Evolutionary conservation across 2,329 filamentous ascomycete genomes (phyloP), one percentile per base, ranked within the genome.

Genomic region (Aspergillus caelatus): DNA sequence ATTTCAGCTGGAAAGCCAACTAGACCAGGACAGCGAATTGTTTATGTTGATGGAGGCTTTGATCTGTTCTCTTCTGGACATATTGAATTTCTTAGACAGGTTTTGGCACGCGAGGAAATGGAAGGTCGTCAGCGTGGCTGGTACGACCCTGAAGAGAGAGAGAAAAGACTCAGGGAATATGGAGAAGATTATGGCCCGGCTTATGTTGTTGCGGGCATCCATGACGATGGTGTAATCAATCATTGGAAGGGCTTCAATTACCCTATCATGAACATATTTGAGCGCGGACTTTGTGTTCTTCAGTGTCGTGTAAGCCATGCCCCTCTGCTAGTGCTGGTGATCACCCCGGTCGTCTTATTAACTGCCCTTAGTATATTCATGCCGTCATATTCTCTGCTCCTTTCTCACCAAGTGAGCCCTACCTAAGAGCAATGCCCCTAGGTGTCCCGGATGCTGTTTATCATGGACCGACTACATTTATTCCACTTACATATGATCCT

Each of bases 261-360:
- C 76, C 95, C 95, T 30, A 98, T 99, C 81, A 99, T 99, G 95
- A 99, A 98, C 82, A 94, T 97, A 62, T 97, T 94, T 73, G 95
- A 99, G 83, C 90, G 95, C 48, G 94, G 94, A 1, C 88, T 99
- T 26, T 99, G 95, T 76, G 94, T 98, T 34, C 82, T 98, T 66
- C 95, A 99, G 75, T 99, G 95, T 83, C 91, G 91, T 78, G 92
- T 94, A 83, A 72, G 86, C 77, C 50, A 26, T 60, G 34, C 55
- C 36, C 16, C 34, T 16, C 43, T 23, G 54, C 11, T 16, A 34
- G 21, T 48, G 16, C 28, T 58, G 21, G 30, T n/a, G 2, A 21
- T n/a, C 12, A 19, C 19, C 21, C 26, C 5, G 6, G 9, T 45
- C 4, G n/a, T 32, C 16, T 11, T 41, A 28, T 60, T 65, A 52